phyloP scores from a whole-genome alignment of 2,329 filamentous ascomycete species.

The Neofusicoccum umdonicola region DNA sequence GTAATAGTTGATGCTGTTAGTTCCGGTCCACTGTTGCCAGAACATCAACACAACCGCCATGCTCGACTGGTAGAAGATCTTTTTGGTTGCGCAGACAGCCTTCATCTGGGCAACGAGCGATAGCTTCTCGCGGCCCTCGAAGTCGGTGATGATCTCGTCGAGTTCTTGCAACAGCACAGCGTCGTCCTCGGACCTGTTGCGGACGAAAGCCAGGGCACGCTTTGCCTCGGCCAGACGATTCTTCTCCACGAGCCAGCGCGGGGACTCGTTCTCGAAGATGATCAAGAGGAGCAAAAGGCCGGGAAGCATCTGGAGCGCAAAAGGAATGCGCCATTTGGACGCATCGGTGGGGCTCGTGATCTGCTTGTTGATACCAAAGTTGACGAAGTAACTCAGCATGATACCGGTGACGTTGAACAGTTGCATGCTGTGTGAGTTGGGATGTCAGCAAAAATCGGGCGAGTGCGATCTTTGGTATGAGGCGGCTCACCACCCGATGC shows the following conservation, averaged over 20 bases:
- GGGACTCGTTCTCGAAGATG: slow-evolving; percentile 52
- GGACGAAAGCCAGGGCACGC: slow-evolving; percentile 39
- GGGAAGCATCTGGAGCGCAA: slow-evolving; percentile 53
- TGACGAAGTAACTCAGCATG: slow-evolving; percentile 53
- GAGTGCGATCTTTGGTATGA: too few species aligned
- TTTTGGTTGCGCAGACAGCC: slow-evolving; percentile 36
- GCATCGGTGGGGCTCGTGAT: slow-evolving; percentile 35
- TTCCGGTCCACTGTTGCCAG: slow-evolving; percentile 42
- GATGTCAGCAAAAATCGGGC: not conserved
- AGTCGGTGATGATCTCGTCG: slow-evolving; percentile 43
- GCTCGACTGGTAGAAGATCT: slow-evolving; percentile 41
- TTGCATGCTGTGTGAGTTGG: slow-evolving; percentile 29
- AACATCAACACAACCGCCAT: slow-evolving; percentile 47
- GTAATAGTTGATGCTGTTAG: slow-evolving; percentile 37
- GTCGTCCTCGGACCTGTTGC: slow-evolving; percentile 36
- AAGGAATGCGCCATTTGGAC: slow-evolving; percentile 54
- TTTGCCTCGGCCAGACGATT: slow-evolving; percentile 46
- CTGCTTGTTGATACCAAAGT: slow-evolving; percentile 52
- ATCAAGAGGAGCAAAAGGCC: slow-evolving; percentile 50
- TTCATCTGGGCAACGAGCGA: slow-evolving; percentile 39
- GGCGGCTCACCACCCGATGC: slow-evolving; percentile 34
- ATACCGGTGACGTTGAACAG: slow-evolving; percentile 47
- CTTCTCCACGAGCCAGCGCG: slow-evolving; percentile 56
- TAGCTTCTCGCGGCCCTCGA: slow-evolving; percentile 43
- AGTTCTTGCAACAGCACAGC: slow-evolving; percentile 39